These are phyloP conservation scores for Ceratocystis albifundus DNA, from an alignment of 2,329 filamentous ascomycete species.

Conservation along the genomic window DNA sequence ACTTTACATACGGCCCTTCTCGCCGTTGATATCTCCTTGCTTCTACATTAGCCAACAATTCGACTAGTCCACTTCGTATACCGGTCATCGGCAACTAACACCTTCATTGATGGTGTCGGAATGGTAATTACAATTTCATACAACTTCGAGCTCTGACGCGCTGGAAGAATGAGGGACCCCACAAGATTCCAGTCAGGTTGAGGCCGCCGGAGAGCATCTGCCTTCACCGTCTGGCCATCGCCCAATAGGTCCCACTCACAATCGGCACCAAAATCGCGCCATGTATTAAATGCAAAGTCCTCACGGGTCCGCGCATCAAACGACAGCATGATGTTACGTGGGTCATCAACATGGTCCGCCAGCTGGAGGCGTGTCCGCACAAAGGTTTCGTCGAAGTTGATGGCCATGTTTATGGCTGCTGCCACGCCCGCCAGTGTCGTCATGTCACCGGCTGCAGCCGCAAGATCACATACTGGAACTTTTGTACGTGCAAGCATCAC, in stretches of 20 bases:
- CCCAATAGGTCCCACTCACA: conserved; percentile 31
- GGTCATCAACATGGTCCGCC: conserved; percentile 32
- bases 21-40: not conserved
- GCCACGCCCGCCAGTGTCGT: conserved; percentile 29
- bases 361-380: conserved; percentile 32
- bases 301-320: conserved; percentile 34
- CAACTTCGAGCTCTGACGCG: conserved; percentile 24
- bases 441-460: conserved; percentile 25
- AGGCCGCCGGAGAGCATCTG: conserved; percentile 29
- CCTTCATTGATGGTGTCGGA: conserved; percentile 28
- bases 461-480: conserved; percentile 25
- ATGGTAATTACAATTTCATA: conserved; percentile 31
- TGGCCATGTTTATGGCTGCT: conserved; percentile 27
- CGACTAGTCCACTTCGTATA: conserved; percentile 29
- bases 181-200: conserved; percentile 29
- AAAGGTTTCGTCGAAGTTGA: conserved; percentile 33
- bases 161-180: conserved; percentile 30
- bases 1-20: not conserved
- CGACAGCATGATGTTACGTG: conserved; percentile 33
- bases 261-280: conserved; percentile 36
- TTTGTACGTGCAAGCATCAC: conserved; percentile 33
- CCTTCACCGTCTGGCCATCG: conserved; percentile 11
- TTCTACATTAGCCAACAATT: conserved; percentile 20
- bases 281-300: conserved; percentile 36
- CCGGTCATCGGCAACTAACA: conserved; percentile 26